Conservation (phyloP, 2,329 filamentous ascomycete genomes). For the Bretziella fagacearum region DNA sequence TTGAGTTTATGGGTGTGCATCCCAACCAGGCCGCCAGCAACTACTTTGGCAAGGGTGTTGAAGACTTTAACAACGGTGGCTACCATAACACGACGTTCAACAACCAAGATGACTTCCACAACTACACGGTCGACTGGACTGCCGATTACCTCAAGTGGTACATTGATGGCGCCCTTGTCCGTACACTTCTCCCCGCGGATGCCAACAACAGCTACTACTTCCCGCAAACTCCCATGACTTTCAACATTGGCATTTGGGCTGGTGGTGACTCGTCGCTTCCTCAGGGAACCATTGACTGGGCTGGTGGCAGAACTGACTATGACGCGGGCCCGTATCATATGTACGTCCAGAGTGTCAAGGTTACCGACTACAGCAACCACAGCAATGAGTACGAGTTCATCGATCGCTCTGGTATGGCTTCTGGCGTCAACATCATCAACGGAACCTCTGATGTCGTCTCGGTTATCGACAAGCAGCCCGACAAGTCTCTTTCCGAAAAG, state of each 20-base stretch:
- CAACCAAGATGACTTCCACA: slow-evolving; percentile 48
- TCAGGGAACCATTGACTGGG: slow-evolving; percentile 47
- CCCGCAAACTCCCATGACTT: slow-evolving; percentile 61
- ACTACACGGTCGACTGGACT: slow-evolving; percentile 63
- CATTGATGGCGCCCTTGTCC: slow-evolving; percentile 50
- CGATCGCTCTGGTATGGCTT: slow-evolving; percentile 42
- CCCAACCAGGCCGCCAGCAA: slow-evolving; percentile 48
- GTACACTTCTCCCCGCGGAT: slow-evolving; percentile 44
- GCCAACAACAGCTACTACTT: slow-evolving; percentile 46
- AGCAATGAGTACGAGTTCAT: slow-evolving; percentile 45
- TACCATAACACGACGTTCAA: slow-evolving; percentile 38
- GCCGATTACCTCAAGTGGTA: slow-evolving; percentile 47
- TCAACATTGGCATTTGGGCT: slow-evolving; percentile 52
- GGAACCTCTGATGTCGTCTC: slow-evolving; percentile 39
- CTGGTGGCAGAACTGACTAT: slow-evolving; percentile 53
- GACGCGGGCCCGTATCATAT: slow-evolving; percentile 51
- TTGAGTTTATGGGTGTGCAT: slow-evolving; percentile 62
- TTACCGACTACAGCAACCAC: slow-evolving; percentile 43
- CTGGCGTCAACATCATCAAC: slow-evolving; percentile 43
- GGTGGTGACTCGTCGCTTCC: slow-evolving; percentile 39
- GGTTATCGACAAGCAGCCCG: slow-evolving; percentile 20
- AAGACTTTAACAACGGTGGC: slow-evolving; percentile 38
- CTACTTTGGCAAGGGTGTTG: slow-evolving; percentile 61
- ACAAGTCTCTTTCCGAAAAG: slow-evolving; percentile 33
- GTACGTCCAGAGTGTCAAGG: slow-evolving; percentile 44